Conservation (phyloP, 495 filamentous ascomycete genomes). For the Penicillium cosmopolitanum region DNA sequence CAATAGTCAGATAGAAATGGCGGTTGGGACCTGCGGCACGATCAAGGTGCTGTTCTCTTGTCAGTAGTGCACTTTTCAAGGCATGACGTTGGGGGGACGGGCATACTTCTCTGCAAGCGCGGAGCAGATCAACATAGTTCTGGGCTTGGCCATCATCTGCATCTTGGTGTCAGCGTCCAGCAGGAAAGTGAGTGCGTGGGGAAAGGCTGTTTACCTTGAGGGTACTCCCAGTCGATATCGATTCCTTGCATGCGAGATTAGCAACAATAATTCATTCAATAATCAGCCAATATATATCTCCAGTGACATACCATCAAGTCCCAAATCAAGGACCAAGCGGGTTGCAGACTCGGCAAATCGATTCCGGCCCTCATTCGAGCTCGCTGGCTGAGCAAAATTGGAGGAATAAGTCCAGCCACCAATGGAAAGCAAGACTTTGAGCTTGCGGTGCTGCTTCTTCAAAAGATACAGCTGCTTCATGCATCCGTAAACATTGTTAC, state of each 20-base stretch:
- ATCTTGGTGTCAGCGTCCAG: conserved; percentile 11
- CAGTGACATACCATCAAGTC: conserved; percentile 55
- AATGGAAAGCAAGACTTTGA: conserved; percentile 91
- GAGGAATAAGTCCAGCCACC: conserved; percentile 95
- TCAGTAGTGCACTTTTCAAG: conserved; percentile 11
- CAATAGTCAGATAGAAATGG: conserved; percentile 78
- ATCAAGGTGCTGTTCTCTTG: conserved; percentile 55
- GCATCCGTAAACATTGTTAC: conserved; percentile 60
- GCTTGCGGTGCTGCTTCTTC: conserved; percentile 83
- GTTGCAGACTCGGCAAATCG: conserved; percentile 75
- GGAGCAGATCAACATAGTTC: conserved; percentile 72
- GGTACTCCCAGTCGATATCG: conserved; percentile 70
- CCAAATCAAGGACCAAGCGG: conserved; percentile 66
- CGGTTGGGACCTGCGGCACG: conserved; percentile 56
- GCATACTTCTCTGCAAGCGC: conserved; percentile 59
- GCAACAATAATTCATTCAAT: not conserved
- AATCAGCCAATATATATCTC: not conserved
- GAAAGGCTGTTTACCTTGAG: conserved; percentile 34
- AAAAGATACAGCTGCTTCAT: conserved; percentile 92
- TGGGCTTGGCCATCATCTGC: conserved; percentile 61
- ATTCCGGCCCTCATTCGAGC: conserved; percentile 65
- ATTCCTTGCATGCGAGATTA: conserved; percentile 35
- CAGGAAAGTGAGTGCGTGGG: not conserved
- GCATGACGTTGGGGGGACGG: not conserved
- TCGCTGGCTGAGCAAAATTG: conserved; percentile 75